phyloP scores from a whole-genome alignment of 805 yeast species.

The Debaryomyces prosopidis region DNA sequence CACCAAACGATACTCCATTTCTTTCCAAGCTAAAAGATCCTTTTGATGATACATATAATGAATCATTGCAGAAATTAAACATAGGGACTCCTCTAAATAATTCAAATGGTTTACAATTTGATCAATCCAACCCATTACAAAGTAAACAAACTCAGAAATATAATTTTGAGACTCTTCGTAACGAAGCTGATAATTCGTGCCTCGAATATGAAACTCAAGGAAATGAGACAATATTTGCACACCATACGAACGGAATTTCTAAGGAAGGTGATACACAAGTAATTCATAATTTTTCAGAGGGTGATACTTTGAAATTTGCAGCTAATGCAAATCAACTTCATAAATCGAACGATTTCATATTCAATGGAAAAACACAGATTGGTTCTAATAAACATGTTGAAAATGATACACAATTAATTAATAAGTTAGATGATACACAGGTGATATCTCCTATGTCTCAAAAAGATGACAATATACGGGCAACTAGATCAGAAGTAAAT shows the following conservation, averaged over 20 bases:
- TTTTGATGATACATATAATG: slow-evolving; percentile 6
- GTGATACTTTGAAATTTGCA: neutral
- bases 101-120: neutral
- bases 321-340: neutral
- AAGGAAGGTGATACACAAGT: neutral
- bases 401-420: slow-evolving; percentile 2
- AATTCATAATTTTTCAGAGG: neutral
- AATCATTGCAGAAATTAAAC: slow-evolving; percentile 8
- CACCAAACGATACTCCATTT: slow-evolving; percentile 9
- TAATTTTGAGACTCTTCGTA: neutral
- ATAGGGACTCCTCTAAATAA: neutral
- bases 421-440: slow-evolving; percentile 13
- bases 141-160: neutral
- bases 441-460: slow-evolving; percentile 8
- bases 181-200: neutral
- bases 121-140: neutral
- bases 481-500: neutral
- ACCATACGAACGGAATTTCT: neutral
- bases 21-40: slow-evolving; percentile 9
- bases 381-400: neutral
- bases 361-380: neutral
- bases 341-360: neutral
- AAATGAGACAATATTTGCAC: neutral
- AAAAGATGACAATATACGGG: neutral
- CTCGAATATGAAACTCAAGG: neutral